phyloP scores from a whole-genome alignment of 1,284 basidiomycete species.

The Tilletia indica region DNA sequence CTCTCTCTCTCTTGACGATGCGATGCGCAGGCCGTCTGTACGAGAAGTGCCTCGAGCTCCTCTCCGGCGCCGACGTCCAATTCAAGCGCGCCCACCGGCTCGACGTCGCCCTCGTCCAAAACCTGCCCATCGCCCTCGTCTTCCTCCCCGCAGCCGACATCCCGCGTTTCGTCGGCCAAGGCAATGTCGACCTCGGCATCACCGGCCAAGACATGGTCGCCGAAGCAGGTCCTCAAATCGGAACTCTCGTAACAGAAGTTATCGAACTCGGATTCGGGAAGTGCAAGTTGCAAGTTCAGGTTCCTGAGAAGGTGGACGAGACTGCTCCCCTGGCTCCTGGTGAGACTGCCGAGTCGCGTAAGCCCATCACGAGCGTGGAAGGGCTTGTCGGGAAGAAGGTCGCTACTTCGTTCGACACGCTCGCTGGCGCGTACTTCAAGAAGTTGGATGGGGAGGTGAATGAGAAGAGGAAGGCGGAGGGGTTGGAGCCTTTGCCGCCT shows the following conservation, averaged over 20 bases:
- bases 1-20: not conserved
- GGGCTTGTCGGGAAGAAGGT: conserved; percentile 85
- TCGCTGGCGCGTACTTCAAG: conserved; percentile 77
- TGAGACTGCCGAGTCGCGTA: conserved; percentile 43
- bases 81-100: conserved; percentile 84
- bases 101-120: conserved; percentile 87
- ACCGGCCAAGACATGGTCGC: conserved; percentile 97
- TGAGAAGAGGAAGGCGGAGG: conserved; percentile 57
- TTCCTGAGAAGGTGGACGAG: conserved; percentile 65
- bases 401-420: conserved; percentile 88
- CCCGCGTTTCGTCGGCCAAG: conserved; percentile 96
- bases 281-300: conserved; percentile 90
- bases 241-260: conserved; percentile 70
- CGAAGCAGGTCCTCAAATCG: conserved; percentile 69
- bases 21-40: conserved; percentile 65
- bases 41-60: conserved; percentile 83
- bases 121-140: conserved; percentile 89
- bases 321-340: not conserved
- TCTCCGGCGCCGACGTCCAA: conserved; percentile 84
- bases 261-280: conserved; percentile 89
- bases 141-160: conserved; percentile 97
- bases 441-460: conserved; percentile 66
- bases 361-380: conserved; percentile 70
- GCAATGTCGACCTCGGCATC: conserved; percentile 85
- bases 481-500: conserved; percentile 30